A percentile compares a stretch with the other conserved stretches of the same genome.
These are phyloP conservation scores for Cryphonectria nitschkei DNA, from an alignment of 2,329 filamentous ascomycete species.

Conservation along the genomic window DNA sequence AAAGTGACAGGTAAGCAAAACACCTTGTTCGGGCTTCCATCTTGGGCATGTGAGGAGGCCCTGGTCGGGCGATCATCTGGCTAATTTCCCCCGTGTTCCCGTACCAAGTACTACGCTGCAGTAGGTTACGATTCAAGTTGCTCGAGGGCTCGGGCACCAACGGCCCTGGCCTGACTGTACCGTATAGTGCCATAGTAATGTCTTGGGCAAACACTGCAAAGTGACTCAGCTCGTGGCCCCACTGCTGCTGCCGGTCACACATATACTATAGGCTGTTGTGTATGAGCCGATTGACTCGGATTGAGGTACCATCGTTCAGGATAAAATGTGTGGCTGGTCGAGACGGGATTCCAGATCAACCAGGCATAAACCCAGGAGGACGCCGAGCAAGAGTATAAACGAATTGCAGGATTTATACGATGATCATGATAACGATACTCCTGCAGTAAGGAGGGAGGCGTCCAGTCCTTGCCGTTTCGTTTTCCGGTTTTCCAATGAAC, in stretches of 20 bases:
- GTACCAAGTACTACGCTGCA: background rate
- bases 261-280: background rate
- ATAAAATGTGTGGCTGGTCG: slow-evolving; percentile 8
- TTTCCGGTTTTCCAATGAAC: background rate
- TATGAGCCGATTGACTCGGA: background rate
- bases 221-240: slow-evolving; percentile 1
- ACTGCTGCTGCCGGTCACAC: background rate
- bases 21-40: background rate
- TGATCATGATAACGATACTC: background rate
- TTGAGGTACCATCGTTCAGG: background rate
- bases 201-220: background rate
- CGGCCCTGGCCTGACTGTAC: background rate
- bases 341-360: background rate
- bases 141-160: slow-evolving; percentile 4
- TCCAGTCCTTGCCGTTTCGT: background rate
- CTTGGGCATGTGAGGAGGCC: background rate
- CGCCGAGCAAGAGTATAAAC: background rate
- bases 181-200: background rate
- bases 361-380: background rate
- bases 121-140: background rate
- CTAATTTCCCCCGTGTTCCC: background rate
- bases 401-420: background rate
- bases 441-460: background rate
- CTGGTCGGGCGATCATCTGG: background rate
- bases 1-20: background rate